phyloP scores from a whole-genome alignment of 768 basidiomycete genomes.

The Hygrocybe coccinea region DNA sequence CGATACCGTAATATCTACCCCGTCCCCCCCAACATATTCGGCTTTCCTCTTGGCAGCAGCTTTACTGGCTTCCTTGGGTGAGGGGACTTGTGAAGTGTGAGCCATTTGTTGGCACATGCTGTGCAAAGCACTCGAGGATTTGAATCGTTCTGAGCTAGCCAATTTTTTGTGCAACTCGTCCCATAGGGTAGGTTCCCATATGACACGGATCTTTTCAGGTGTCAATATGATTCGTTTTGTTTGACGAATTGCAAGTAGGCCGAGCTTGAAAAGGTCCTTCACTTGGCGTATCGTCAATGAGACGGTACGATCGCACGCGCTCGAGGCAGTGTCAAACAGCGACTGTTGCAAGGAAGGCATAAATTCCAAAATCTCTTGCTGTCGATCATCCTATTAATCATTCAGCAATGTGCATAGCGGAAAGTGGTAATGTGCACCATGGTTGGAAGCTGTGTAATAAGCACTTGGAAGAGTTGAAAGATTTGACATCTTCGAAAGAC shows the following conservation, averaged over 20 bases:
- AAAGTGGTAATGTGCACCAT: constrained; percentile 34
- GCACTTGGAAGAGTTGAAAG: constrained; percentile 62
- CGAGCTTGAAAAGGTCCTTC: constrained; percentile 78
- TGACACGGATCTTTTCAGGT: constrained; percentile 26
- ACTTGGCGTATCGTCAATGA: constrained; percentile 56
- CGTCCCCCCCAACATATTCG: constrained; percentile 22
- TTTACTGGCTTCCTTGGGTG: constrained; percentile 10
- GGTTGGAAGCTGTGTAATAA: constrained; percentile 52
- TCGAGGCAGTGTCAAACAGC: constrained; percentile 44
- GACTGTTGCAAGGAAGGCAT: constrained; percentile 46
- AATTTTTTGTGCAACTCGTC: constrained; percentile 44
- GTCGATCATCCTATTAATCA: constrained; percentile 23
- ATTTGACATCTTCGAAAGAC: constrained; percentile 70
- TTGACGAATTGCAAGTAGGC: constrained; percentile 58
- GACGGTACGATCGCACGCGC: constrained; percentile 44
- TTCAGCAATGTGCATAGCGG: constrained; percentile 4
- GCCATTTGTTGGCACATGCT: constrained; percentile 63
- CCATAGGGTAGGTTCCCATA: constrained; percentile 66
- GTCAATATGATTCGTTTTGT: constrained; percentile 44
- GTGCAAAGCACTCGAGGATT: constrained; percentile 54
- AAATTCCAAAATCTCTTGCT: constrained; percentile 45
- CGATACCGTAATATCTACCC: constrained; percentile 9
- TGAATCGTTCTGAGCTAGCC: constrained; percentile 52
- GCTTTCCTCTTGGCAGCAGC: constrained; percentile 38
- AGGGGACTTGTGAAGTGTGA: constrained; percentile 18